Evolutionary conservation across 2,329 filamentous ascomycete species (phyloP).

Genomic region (Fusarium subtropicale): DNA sequence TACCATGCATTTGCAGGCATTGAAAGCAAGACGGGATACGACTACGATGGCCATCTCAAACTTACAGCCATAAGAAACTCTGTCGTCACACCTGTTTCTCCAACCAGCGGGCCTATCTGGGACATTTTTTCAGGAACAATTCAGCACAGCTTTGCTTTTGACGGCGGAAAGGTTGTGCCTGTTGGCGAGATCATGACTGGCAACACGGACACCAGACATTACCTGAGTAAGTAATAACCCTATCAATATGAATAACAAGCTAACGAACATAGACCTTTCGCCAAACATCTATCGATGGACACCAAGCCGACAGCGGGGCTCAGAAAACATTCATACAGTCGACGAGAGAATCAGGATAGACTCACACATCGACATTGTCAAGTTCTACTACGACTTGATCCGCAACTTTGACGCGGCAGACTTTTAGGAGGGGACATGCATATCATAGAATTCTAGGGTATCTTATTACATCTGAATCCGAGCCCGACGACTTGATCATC

Average conservation of each 20-base stretch:
- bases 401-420: slow-evolving; percentile 58
- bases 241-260: background rate
- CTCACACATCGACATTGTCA: slow-evolving; percentile 55
- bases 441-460: slow-evolving; percentile 5
- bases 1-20: slow-evolving; percentile 29
- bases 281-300: slow-evolving; percentile 58
- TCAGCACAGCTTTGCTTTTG: slow-evolving; percentile 58
- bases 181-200: slow-evolving; percentile 60
- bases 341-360: slow-evolving; percentile 56
- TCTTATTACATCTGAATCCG: background rate
- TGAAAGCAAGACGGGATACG: slow-evolving; percentile 9
- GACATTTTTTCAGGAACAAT: slow-evolving; percentile 64
- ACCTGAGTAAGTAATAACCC: slow-evolving; percentile 49
- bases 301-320: slow-evolving; percentile 49
- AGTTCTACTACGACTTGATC: slow-evolving; percentile 59
- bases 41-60: slow-evolving; percentile 57
- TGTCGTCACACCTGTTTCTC: slow-evolving; percentile 68
- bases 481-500: slow-evolving; percentile 1
- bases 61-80: slow-evolving; percentile 51
- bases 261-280: slow-evolving; percentile 44
- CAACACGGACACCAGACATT: slow-evolving; percentile 59
- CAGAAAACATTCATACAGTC: slow-evolving; percentile 56
- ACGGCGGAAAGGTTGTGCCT: slow-evolving; percentile 63
- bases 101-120: slow-evolving; percentile 60
- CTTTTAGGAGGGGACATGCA: slow-evolving; percentile 22